Conservation (phyloP, 2,329 filamentous ascomycete species). For the Graphilbum sp. region DNA sequence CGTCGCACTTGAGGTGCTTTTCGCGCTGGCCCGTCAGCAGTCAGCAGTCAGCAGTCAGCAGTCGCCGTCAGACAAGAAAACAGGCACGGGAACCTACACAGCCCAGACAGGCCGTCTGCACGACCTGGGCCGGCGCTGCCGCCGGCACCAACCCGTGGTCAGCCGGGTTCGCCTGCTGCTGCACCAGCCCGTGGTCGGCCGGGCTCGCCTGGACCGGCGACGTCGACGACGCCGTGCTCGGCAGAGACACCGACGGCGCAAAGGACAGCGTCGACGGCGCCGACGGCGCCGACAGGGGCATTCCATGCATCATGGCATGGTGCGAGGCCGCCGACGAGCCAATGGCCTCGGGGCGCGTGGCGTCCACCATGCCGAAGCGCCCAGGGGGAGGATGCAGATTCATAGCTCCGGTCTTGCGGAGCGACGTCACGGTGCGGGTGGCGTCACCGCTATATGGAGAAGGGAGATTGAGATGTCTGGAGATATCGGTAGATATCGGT, state of each 20-base stretch:
- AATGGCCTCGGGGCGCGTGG: too few species aligned
- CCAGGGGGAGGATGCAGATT: too few species aligned
- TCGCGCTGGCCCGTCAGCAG: conserved; percentile 22
- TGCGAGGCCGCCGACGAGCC: too few species aligned
- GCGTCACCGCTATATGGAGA: too few species aligned
- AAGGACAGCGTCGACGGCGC: neutral
- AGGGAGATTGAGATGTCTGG: too few species aligned
- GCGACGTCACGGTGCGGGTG: too few species aligned
- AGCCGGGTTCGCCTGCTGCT: neutral
- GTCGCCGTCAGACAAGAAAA: neutral
- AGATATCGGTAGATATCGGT: too few species aligned
- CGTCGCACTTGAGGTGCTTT: conserved; percentile 66
- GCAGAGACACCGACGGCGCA: neutral
- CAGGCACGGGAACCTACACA: conserved; percentile 29
- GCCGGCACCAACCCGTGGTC: neutral
- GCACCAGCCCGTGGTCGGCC: too few species aligned
- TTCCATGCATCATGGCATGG: too few species aligned
- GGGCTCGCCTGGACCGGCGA: neutral
- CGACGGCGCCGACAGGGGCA: neutral
- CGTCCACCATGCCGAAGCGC: too few species aligned
- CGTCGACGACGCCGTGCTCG: neutral
- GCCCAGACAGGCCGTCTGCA: conserved; percentile 35
- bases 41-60: neutral
- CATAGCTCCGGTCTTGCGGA: too few species aligned
- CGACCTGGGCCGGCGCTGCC: conserved; percentile 1